phyloP scores from a whole-genome alignment of 805 yeast species.

The Barnettozyma pratensis region DNA sequence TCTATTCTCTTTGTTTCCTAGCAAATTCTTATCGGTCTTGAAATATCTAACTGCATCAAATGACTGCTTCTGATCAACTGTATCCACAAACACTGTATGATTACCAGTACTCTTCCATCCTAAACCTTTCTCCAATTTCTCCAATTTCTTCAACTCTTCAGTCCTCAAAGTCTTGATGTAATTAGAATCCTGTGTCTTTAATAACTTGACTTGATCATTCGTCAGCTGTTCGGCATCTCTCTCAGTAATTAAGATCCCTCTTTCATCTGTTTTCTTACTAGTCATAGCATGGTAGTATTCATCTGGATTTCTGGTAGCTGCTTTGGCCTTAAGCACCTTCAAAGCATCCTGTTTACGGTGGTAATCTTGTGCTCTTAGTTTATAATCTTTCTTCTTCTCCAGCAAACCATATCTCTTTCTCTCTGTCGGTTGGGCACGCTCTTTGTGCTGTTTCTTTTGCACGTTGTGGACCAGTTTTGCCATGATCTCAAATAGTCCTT shows the following conservation, averaged over 20 bases:
- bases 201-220: conserved; percentile 71
- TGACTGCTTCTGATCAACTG: conserved; percentile 43
- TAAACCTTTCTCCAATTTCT: conserved; percentile 40
- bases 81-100: conserved; percentile 84
- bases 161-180: conserved; percentile 75
- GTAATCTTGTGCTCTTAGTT: conserved; percentile 61
- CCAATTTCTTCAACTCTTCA: conserved; percentile 61
- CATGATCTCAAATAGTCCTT: conserved; percentile 35
- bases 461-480: conserved; percentile 81
- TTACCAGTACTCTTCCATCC: conserved; percentile 56
- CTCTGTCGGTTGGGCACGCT: conserved; percentile 79
- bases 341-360: conserved; percentile 56
- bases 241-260: conserved; percentile 64
- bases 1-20: conserved; percentile 4
- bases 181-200: conserved; percentile 88
- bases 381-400: conserved; percentile 88
- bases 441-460: conserved; percentile 94
- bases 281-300: conserved; percentile 96
- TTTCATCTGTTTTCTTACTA: conserved; percentile 55
- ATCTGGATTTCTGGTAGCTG: conserved; percentile 77
- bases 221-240: conserved; percentile 58
- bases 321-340: conserved; percentile 69
- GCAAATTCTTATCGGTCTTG: conserved; percentile 59
- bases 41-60: conserved; percentile 66
- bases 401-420: conserved; percentile 76